Evolutionary conservation across 2,329 filamentous ascomycete species (phyloP), one percentile per base, ranked within the genome.

Genomic region (Drechmeria coniospora): DNA sequence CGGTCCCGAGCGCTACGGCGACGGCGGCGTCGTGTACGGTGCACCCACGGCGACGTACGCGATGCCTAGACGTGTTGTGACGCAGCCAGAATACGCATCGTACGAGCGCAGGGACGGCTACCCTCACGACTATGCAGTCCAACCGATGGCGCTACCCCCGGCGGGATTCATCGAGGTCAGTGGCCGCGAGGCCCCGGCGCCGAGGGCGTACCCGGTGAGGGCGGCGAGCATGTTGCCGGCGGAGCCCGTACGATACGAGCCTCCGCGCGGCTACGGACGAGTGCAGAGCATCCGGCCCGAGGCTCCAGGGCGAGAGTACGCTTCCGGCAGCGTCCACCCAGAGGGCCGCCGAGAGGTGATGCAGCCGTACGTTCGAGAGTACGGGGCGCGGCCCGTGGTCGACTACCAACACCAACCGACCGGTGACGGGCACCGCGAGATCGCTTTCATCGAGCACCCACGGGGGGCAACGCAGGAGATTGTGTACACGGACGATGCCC

Each of bases 151-250:
- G 5, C 50, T n/a, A n/a, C n/a, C 49, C 3, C 48, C 55, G 3
- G 46, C 46, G 19, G 64, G 66, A 8, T 68, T 65, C 36, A 44
- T 63, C 14, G 59, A 61, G 28, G 49, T 63, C n/a, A 54, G 64
- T 36, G 45, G 46, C 8, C 45, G 67, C 16, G 65, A 65, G 12
- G 36, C 52, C 2, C 53, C 64, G 3, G 36, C 51, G 2, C 53
- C 64, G 3, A 56, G 63, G 20, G 68, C 74, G 31, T 70, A 71
- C 36, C 43, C 65, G 23, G 42, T 64, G 23, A 57, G 73, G 31
- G 57, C 70, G 18, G 46, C 66, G 15, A 78, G 73, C 44, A 64
- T 70, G 19, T 64, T 71, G 25, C 72, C 74, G 13, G 46, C 50
- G 23, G 64, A 64, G 26, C 32, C 50, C 29, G 35, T 54, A 18